Evolutionary conservation across 2,329 filamentous ascomycete species (phyloP), one percentile per base, ranked within the genome.

Genomic region (Fusarium xyrophilum): DNA sequence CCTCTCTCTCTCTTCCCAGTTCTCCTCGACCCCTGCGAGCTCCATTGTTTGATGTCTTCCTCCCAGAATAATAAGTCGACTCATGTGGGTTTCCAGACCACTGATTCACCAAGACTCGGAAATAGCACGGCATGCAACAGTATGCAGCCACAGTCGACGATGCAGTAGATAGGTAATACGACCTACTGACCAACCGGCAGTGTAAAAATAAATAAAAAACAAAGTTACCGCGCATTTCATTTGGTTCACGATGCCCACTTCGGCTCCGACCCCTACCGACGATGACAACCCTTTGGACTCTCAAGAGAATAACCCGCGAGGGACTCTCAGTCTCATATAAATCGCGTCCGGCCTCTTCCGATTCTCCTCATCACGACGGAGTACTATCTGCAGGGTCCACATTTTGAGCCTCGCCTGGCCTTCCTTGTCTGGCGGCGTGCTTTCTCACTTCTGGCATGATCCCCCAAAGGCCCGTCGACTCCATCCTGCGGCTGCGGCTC

Each of bases 261-360:
- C 67, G 67, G 67, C 65, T 64, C 70, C 68, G 56, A 59, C 51
- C 30, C 30, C 28, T 47, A 56, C 58, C 58, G 60, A 56, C 36
- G 27, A 13, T 19, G 11, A 56, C 17, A 14, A 25, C 28, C 23
- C 10, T 28, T 5, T 13, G 13, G 23, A 23, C 8, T 28, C 7
- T 13, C 23, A 56, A 67, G 62, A 69, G 21, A 67, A 69, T 54
- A 69, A 56, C 43, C 65, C 61, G 62, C 36, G 43, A 56, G 44
- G 52, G 30, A 27, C 35, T 52, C 36, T 42, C 40, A 14, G 35
- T 47, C 19, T 21, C 25, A 52, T 35, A 21, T 36, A 52, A 13
- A 54, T 23, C 46, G 43, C 25, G 35, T 59, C 71, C 71, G 71
- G 65, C 57, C 70, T 72, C 57, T 72, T 47, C 71, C 71, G 71